Percentiles rank a stretch among this genome's conserved stretches.
Evolutionary conservation across 257 asterid species (phyloP).

Genomic region (Euphrasia confusa): DNA sequence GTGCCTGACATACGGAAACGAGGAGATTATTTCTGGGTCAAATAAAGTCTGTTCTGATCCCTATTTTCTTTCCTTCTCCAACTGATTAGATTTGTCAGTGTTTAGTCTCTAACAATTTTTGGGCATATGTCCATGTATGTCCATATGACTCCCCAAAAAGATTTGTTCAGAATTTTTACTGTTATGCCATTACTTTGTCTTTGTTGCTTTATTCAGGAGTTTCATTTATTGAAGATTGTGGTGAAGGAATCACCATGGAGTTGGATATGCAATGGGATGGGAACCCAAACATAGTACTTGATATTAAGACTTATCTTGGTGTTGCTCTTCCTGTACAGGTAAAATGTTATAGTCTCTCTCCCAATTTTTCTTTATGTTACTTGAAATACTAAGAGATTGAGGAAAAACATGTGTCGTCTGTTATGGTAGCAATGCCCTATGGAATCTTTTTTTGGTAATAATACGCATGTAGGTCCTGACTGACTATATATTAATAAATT

Average conservation of each 20-base stretch:
- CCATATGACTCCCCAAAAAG: slow-evolving; percentile 2
- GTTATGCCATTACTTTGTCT: slow-evolving; percentile 19
- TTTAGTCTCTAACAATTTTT: background rate
- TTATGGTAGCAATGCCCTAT: slow-evolving; percentile 2
- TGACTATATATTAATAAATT: background rate
- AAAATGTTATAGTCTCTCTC: slow-evolving; percentile 17
- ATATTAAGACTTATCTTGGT: slow-evolving; percentile 93
- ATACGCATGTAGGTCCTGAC: background rate
- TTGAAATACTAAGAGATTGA: slow-evolving; percentile 2
- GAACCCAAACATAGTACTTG: slow-evolving; percentile 84
- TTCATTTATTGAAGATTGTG: slow-evolving; percentile 71
- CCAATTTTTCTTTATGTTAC: background rate
- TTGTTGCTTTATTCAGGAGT: slow-evolving; percentile 56
- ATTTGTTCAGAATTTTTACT: slow-evolving; percentile 3
- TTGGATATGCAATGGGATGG: slow-evolving; percentile 99
- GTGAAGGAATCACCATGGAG: slow-evolving; percentile 95
- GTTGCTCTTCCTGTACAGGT: slow-evolving; percentile 97
- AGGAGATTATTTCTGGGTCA: slow-evolving; percentile 7
- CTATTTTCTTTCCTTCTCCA: background rate
- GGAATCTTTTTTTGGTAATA: background rate
- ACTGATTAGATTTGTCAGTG: background rate
- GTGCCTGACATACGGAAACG: slow-evolving; percentile 1
- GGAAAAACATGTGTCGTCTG: slow-evolving; percentile 1
- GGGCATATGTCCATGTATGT: background rate
- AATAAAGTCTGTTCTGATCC: slow-evolving; percentile 13